These are phyloP conservation scores for Trichosphaerium sp. DNA, from an alignment of 78 protist genomes.

Conservation along the genomic window DNA sequence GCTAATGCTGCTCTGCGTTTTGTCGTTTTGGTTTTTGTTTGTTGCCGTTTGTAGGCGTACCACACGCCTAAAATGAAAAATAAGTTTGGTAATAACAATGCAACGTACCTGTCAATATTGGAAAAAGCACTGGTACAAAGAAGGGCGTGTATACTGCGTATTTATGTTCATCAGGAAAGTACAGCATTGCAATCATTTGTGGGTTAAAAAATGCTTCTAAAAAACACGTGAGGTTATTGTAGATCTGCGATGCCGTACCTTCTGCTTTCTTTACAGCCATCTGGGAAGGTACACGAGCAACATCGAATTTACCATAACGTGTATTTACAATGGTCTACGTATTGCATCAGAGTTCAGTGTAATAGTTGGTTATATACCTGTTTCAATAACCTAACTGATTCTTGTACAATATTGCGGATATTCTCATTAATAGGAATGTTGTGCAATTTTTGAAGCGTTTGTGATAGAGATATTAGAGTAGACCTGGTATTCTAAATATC, in stretches of 20 bases:
- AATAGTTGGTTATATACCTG: conserved; percentile 12
- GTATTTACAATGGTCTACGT: not conserved
- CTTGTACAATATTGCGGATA: no score
- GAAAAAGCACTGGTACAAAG: conserved; percentile 61
- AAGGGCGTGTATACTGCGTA: conserved; percentile 65
- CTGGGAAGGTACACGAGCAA: conserved; percentile 4
- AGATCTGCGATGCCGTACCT: no score
- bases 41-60: no score
- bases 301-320: not conserved
- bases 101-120: conserved; percentile 33
- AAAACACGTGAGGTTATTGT: no score
- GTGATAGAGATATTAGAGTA: conserved; percentile 4
- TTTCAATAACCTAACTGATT: no score
- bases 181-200: conserved; percentile 55
- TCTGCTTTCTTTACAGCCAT: conserved; percentile 14
- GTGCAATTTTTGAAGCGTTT: no score
- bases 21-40: no score
- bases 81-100: no score
- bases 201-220: conserved; percentile 58
- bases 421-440: no score
- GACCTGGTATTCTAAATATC: not conserved
- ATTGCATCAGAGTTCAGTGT: conserved; percentile 1
- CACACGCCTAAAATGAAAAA: no score
- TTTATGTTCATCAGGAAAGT: conserved; percentile 76
- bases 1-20: no score